These are phyloP conservation scores for Vanderwaltozyma polyspora DNA, from an alignment of 805 yeast species.

Conservation along the genomic window DNA sequence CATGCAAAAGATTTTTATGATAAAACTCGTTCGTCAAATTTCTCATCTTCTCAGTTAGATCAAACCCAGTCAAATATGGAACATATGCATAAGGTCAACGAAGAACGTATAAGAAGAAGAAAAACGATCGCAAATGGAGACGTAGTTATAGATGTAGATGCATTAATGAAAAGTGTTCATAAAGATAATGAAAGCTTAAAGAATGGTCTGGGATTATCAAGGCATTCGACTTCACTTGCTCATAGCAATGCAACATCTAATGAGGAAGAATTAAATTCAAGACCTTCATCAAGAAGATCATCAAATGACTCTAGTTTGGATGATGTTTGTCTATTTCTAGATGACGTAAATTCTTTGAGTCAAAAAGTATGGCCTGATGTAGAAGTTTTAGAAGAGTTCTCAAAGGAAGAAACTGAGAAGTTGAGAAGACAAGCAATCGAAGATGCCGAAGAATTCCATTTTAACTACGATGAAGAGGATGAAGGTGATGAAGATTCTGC, in stretches of 20 bases:
- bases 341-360: slow-evolving; percentile 29
- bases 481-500: slow-evolving; percentile 12
- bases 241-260: slow-evolving; percentile 6
- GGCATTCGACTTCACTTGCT: not conserved
- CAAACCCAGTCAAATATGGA: not conserved
- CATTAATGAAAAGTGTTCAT: slow-evolving; percentile 14
- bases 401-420: slow-evolving; percentile 52
- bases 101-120: slow-evolving; percentile 5
- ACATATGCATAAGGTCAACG: not conserved
- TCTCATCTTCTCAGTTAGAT: slow-evolving; percentile 10
- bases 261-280: slow-evolving; percentile 29
- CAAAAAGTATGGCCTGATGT: slow-evolving; percentile 71
- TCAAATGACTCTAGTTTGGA: slow-evolving; percentile 63
- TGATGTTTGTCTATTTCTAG: slow-evolving; percentile 87
- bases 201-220: not conserved
- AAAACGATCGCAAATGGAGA: slow-evolving; percentile 14
- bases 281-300: slow-evolving; percentile 32
- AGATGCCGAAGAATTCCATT: slow-evolving; percentile 30
- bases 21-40: not conserved
- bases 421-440: slow-evolving; percentile 31
- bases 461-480: slow-evolving; percentile 27
- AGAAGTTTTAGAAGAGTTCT: slow-evolving; percentile 61
- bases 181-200: not conserved
- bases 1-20: not conserved
- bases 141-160: slow-evolving; percentile 28